phyloP scores from a whole-genome alignment of 1,284 basidiomycete genomes.

The Pseudozyma thailandica region DNA sequence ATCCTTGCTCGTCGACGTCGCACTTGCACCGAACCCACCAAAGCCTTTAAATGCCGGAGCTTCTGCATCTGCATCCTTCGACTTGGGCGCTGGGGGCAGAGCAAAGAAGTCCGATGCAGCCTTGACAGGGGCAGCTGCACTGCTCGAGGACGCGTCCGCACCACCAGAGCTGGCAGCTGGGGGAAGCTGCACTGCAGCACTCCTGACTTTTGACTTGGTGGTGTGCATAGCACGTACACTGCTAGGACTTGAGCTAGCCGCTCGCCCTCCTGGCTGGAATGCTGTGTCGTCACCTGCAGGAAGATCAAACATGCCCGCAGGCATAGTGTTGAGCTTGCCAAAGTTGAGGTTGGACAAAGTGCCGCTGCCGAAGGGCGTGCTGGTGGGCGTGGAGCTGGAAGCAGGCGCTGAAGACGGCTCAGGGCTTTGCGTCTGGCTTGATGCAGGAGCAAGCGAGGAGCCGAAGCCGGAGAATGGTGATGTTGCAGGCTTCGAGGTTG shows the following conservation, averaged over 20 bases:
- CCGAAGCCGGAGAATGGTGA: conserved; percentile 9
- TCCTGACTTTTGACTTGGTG: conserved; percentile 28
- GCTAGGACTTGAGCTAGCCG: conserved; percentile 30
- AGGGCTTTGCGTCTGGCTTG: conserved; percentile 2
- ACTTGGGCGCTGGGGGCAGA: conserved; percentile 13
- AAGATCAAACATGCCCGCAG: conserved; percentile 41
- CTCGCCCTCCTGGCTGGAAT: conserved; percentile 44
- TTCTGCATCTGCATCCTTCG: conserved; percentile 8
- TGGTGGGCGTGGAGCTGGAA: conserved; percentile 4
- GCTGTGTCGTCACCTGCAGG: conserved; percentile 27
- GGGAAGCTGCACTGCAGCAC: conserved; percentile 27
- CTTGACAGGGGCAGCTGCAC: conserved; percentile 4
- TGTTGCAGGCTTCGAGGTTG: conserved; percentile 5
- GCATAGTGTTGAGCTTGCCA: conserved; percentile 28
- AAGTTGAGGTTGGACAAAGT: conserved; percentile 24
- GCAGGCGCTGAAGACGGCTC: conserved; percentile 9
- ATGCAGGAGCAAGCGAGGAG: conserved; percentile 1
- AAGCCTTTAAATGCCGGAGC: conserved; percentile 25
- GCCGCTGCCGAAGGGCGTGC: conserved; percentile 22
- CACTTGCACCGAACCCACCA: conserved; percentile 18
- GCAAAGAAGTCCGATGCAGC: conserved; percentile 40
- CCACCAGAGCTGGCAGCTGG: conserved; percentile 9
- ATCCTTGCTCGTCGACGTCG: conserved; percentile 4
- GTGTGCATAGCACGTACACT: conserved; percentile 16
- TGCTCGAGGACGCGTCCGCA: not conserved